Evolutionary conservation across 2,329 filamentous ascomycete genomes (phyloP).

Genomic region (Botrytis pseudocinerea): DNA sequence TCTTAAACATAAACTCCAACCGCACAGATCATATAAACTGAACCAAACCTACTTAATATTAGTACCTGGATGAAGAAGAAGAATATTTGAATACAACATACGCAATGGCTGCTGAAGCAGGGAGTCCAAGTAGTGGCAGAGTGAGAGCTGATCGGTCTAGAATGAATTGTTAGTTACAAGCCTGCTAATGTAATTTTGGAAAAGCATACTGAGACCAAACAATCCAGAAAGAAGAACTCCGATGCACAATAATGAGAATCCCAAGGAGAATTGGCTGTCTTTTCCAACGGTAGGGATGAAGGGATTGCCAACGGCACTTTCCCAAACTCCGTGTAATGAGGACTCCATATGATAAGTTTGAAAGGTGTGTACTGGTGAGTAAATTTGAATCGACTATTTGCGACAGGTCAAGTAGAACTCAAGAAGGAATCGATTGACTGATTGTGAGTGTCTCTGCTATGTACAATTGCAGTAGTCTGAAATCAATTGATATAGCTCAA

Average conservation of each 20-base stretch:
- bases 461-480: not conserved
- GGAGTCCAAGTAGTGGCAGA: conserved; percentile 75
- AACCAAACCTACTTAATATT: conserved; percentile 67
- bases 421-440: conserved; percentile 12
- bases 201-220: conserved; percentile 77
- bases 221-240: conserved; percentile 73
- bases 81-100: conserved; percentile 53
- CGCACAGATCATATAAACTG: conserved; percentile 98
- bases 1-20: conserved; percentile 92
- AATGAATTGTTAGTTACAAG: conserved; percentile 27
- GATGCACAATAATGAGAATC: conserved; percentile 70
- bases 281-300: conserved; percentile 81
- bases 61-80: conserved; percentile 22
- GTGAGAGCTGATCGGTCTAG: conserved; percentile 79
- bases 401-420: not conserved
- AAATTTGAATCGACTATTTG: not conserved
- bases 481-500: not conserved
- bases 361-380: conserved; percentile 2
- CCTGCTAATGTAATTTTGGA: not conserved
- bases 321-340: conserved; percentile 87
- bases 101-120: conserved; percentile 88
- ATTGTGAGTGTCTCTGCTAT: not conserved
- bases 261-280: conserved; percentile 78
- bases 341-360: conserved; percentile 71
- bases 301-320: conserved; percentile 83